Evolutionary conservation across 179 eudicot species (phyloP).

Genomic region (Spinacia oleracea): DNA sequence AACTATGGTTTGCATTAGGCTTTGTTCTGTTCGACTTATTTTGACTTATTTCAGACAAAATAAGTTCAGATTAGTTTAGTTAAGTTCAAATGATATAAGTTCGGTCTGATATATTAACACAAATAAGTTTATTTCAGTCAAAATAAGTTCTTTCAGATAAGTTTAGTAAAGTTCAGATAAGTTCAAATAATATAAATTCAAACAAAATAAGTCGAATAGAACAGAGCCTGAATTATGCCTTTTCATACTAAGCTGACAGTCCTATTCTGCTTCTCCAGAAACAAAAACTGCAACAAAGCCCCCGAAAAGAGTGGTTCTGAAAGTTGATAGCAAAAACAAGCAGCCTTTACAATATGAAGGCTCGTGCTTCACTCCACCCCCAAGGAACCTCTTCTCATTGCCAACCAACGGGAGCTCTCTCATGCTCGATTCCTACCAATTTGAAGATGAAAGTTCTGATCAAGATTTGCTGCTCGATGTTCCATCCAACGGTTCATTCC

Average conservation of each 20-base stretch:
- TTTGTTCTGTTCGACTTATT: too few species aligned
- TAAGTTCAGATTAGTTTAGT: too few species aligned
- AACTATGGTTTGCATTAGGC: too few species aligned
- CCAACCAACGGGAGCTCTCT: constrained; percentile 50
- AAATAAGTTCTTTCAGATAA: too few species aligned
- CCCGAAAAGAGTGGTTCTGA: constrained; percentile 52
- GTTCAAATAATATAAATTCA: too few species aligned
- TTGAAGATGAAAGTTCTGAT: constrained; percentile 60
- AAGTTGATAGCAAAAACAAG: constrained; percentile 45
- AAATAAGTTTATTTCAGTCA: too few species aligned
- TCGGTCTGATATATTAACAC: too few species aligned
- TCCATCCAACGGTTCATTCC: constrained; percentile 71
- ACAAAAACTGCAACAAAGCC: constrained; percentile 48
- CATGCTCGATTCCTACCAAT: constrained; percentile 54
- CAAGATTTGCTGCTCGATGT: constrained; percentile 75
- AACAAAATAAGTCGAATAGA: too few species aligned
- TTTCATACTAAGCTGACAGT: neutral
- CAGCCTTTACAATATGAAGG: constrained; percentile 46
- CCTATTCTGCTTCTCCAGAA: constrained; percentile 40
- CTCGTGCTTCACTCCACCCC: constrained; percentile 56
- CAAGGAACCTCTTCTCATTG: constrained; percentile 47
- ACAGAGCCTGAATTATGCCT: neutral
- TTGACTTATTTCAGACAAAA: too few species aligned
- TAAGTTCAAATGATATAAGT: too few species aligned
- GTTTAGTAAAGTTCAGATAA: too few species aligned